These are phyloP conservation scores for Nemania sp. DNA, from an alignment of 2,329 filamentous ascomycete genomes.

Conservation along the genomic window DNA sequence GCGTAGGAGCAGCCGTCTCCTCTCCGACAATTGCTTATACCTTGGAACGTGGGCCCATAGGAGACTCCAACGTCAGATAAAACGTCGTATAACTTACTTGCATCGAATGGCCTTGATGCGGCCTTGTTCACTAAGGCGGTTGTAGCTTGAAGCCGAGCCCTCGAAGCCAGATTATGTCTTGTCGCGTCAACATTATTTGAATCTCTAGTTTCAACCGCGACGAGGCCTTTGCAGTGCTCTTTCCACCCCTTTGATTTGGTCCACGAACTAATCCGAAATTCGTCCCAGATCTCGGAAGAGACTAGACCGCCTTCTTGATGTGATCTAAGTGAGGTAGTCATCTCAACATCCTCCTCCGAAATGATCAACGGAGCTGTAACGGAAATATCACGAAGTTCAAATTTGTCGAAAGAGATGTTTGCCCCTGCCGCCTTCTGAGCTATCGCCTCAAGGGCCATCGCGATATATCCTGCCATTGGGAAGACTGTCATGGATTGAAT, in stretches of 20 bases:
- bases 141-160: conserved; percentile 49
- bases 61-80: conserved; percentile 60
- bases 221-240: conserved; percentile 68
- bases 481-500: conserved; percentile 69
- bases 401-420: conserved; percentile 55
- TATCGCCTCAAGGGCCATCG: conserved; percentile 64
- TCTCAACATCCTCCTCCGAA: conserved; percentile 62
- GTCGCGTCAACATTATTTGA: conserved; percentile 57
- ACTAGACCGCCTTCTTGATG: conserved; percentile 57
- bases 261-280: conserved; percentile 69
- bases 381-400: conserved; percentile 61
- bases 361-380: conserved; percentile 62
- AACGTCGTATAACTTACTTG: conserved; percentile 58
- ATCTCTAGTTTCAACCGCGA: conserved; percentile 55
- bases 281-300: conserved; percentile 63
- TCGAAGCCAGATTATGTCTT: conserved; percentile 48
- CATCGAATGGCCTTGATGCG: conserved; percentile 49
- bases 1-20: conserved; percentile 52
- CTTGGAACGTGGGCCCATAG: conserved; percentile 66
- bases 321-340: conserved; percentile 60
- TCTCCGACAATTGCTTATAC: conserved; percentile 60
- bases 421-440: conserved; percentile 51
- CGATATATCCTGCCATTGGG: conserved; percentile 65
- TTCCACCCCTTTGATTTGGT: conserved; percentile 65
- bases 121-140: conserved; percentile 49